Evolutionary conservation across 371 early-diverging fungal species (phyloP).

Genomic region (Syncephalastrum contaminatum): DNA sequence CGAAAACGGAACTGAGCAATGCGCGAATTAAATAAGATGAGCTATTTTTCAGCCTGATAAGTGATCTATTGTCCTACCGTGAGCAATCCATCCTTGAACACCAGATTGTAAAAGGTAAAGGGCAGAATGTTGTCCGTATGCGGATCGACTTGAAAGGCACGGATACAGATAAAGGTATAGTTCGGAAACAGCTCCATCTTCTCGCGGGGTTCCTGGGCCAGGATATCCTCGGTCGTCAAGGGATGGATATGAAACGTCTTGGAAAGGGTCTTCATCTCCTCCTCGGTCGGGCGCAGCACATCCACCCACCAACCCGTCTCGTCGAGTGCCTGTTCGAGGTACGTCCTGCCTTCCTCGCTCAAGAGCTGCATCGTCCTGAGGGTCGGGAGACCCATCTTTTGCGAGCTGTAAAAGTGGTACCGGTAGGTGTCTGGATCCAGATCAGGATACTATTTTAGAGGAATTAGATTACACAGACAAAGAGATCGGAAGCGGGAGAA

Average conservation of each 20-base stretch:
- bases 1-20: conserved; percentile 38
- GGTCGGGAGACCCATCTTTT: neutral
- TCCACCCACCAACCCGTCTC: conserved; percentile 86
- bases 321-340: conserved; percentile 44
- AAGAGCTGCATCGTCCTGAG: conserved; percentile 21
- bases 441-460: neutral
- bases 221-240: conserved; percentile 88
- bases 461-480: no score
- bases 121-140: conserved; percentile 51
- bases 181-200: conserved; percentile 73
- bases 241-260: conserved; percentile 74
- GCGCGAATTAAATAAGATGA: neutral
- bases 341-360: conserved; percentile 27
- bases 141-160: conserved; percentile 66
- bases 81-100: conserved; percentile 63
- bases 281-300: conserved; percentile 71
- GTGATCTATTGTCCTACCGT: conserved; percentile 33
- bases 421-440: conserved; percentile 12
- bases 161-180: conserved; percentile 69
- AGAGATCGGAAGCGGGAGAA: no score
- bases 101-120: conserved; percentile 80
- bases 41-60: no score
- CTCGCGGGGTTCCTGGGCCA: conserved; percentile 77
- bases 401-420: conserved; percentile 25
- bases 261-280: conserved; percentile 76